Evolutionary conservation across 495 filamentous ascomycete genomes (phyloP).

Genomic region (Sordaria brevicollis): DNA sequence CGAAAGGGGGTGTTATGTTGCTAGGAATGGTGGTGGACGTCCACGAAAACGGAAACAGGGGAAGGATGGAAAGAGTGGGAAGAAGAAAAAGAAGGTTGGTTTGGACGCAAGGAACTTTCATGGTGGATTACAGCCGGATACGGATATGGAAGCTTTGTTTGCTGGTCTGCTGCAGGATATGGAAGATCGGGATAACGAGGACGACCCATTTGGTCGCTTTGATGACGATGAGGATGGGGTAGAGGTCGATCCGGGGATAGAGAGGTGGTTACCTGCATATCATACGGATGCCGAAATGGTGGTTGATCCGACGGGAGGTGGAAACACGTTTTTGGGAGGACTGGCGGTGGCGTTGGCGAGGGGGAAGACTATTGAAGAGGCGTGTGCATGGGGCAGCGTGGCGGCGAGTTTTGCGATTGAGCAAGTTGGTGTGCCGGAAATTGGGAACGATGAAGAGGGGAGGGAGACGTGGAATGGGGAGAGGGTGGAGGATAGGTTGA

Average conservation of each 20-base stretch:
- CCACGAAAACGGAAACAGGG: not conserved
- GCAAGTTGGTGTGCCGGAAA: conserved; percentile 71
- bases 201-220: not conserved
- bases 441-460: conserved; percentile 41
- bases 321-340: conserved; percentile 85
- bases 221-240: not conserved
- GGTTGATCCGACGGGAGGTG: conserved; percentile 90
- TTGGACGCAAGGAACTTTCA: conserved; percentile 1
- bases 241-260: conserved; percentile 38
- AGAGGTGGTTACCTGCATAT: conserved; percentile 48
- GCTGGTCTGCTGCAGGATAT: conserved; percentile 38
- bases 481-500: conserved; percentile 42
- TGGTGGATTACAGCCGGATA: conserved; percentile 38
- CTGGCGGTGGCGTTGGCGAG: conserved; percentile 65
- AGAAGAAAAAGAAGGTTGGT: conserved; percentile 28
- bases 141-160: conserved; percentile 43
- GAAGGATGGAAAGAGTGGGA: no score
- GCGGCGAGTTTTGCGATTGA: conserved; percentile 91
- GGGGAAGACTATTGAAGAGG: conserved; percentile 51
- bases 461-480: conserved; percentile 72
- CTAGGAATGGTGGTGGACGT: conserved; percentile 38
- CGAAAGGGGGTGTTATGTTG: conserved; percentile 40
- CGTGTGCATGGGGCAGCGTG: conserved; percentile 69
- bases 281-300: conserved; percentile 40
- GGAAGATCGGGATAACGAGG: conserved; percentile 36